Percentiles rank a stretch among this genome's conserved stretches.
Conservation (phyloP, 225 moss, liverwort and hornwort genomes). For the Marchantia polymorpha region DNA sequence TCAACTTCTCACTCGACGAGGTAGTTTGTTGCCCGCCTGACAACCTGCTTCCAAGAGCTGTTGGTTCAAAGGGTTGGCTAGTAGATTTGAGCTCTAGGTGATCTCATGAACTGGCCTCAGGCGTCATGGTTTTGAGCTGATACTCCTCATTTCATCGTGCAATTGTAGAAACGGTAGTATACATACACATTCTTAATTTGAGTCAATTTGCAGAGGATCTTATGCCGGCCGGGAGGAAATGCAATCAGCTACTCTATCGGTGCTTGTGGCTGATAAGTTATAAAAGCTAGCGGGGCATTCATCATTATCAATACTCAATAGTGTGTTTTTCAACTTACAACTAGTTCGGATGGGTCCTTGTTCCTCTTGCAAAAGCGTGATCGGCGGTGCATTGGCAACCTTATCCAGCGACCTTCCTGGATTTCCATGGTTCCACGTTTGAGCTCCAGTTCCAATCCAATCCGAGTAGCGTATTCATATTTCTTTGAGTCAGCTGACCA, state of each 20-base stretch:
- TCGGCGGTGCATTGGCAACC: background rate
- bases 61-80: slow-evolving; percentile 8
- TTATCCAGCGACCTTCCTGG: background rate
- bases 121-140: slow-evolving; percentile 11
- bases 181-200: slow-evolving; percentile 17
- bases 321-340: slow-evolving; percentile 4
- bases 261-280: slow-evolving; percentile 8
- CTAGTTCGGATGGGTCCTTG: slow-evolving; percentile 2
- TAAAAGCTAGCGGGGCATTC: slow-evolving; percentile 7
- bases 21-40: slow-evolving; percentile 6
- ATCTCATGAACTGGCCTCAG: slow-evolving; percentile 6
- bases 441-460: background rate
- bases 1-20: background rate
- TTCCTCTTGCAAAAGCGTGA: background rate
- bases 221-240: slow-evolving; percentile 19
- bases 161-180: slow-evolving; percentile 21
- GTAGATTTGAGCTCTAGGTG: slow-evolving; percentile 10
- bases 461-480: background rate
- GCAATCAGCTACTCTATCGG: slow-evolving; percentile 8
- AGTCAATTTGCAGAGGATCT: slow-evolving; percentile 16
- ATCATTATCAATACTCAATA: slow-evolving; percentile 16
- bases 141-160: slow-evolving; percentile 8
- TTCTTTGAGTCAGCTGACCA: background rate
- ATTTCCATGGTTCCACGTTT: background rate
- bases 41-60: background rate